A percentile compares a stretch with the other conserved stretches of the same genome.
phyloP scores from a whole-genome alignment of 2,329 filamentous ascomycete genomes.

The Colletotrichum tanaceti region DNA sequence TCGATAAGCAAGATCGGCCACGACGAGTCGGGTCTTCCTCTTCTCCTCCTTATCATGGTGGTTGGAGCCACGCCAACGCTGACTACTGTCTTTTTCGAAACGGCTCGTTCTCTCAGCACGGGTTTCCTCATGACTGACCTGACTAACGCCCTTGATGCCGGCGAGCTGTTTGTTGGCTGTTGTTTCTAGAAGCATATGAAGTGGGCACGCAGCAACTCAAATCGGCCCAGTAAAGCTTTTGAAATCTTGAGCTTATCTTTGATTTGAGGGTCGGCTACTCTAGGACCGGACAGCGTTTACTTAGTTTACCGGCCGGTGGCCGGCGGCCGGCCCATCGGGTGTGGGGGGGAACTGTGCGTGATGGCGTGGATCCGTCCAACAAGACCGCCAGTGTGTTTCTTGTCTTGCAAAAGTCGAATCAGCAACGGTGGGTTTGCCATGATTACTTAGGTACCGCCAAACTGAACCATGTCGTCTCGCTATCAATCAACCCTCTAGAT shows the following conservation, averaged over 20 bases:
- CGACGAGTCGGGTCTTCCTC: neutral
- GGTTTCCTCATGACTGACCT: neutral
- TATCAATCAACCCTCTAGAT: neutral
- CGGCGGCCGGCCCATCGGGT: neutral
- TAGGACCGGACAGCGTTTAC: conserved; percentile 14
- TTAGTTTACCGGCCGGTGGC: too few relatives aligned
- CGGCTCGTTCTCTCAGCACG: neutral
- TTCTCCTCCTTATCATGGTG: neutral
- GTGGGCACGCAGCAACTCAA: too few relatives aligned
- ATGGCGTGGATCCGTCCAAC: neutral
- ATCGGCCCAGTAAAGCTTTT: neutral
- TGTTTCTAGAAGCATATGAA: neutral
- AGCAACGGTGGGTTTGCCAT: neutral
- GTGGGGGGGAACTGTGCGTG: conserved; percentile 2
- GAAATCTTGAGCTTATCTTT: neutral
- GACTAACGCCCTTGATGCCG: neutral
- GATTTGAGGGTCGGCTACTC: conserved; percentile 1
- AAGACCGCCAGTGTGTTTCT: too few relatives aligned
- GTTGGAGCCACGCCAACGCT: too few relatives aligned
- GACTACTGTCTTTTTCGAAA: neutral
- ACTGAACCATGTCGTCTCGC: neutral
- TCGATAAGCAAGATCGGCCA: neutral
- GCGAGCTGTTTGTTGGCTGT: neutral
- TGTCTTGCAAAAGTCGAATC: too few relatives aligned
- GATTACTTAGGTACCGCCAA: neutral